phyloP scores from a whole-genome alignment of 345 rosid genomes.

The Eucalyptus melliodora region DNA sequence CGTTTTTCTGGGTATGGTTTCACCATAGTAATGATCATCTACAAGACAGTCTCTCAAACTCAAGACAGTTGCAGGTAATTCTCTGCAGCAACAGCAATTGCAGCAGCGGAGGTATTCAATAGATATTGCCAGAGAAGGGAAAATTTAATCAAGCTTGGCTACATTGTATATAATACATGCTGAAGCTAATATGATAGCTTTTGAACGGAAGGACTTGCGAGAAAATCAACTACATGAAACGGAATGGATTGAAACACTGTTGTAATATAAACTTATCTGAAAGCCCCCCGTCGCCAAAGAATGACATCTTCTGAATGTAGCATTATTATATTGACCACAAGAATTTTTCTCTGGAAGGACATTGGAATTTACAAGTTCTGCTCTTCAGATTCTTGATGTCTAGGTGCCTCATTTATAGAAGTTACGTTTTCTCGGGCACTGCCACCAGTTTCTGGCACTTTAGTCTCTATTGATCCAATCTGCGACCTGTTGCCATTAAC shows the following conservation, averaged over 20 bases:
- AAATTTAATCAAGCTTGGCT: neutral
- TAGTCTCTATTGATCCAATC: neutral
- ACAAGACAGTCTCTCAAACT: neutral
- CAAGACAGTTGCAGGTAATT: neutral
- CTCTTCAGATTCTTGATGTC: slow-evolving; percentile 4
- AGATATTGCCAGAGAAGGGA: neutral
- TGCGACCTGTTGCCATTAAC: neutral
- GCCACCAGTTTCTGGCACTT: neutral
- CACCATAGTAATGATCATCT: neutral
- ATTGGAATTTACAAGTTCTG: neutral
- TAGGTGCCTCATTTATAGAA: neutral
- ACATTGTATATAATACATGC: neutral
- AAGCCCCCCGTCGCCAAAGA: neutral
- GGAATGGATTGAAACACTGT: neutral
- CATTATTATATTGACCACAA: neutral
- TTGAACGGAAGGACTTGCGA: neutral
- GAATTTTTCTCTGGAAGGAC: neutral
- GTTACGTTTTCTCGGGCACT: neutral
- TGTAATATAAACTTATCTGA: neutral
- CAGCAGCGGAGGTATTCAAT: neutral
- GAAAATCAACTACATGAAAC: neutral
- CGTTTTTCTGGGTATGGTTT: neutral
- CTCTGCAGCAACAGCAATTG: neutral
- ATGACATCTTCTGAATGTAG: neutral
- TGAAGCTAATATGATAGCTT: neutral